phyloP scores from a whole-genome alignment of 148 eudicot genomes.

The Mesembryanthemum crystallinum region DNA sequence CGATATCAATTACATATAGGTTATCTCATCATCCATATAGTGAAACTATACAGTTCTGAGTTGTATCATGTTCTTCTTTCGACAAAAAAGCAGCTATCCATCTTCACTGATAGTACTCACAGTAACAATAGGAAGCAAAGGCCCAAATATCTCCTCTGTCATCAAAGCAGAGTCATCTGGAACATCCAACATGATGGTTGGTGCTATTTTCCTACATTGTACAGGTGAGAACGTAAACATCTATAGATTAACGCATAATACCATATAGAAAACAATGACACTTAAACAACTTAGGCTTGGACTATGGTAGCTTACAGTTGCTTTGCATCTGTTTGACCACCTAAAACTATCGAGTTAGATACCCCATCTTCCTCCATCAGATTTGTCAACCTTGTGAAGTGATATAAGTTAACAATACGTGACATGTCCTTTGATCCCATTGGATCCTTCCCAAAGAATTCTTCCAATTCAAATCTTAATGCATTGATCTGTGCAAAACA shows the following conservation, averaged over 20 bases:
- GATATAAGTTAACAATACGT: constrained; percentile 42
- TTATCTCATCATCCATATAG: background rate
- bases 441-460: constrained; percentile 49
- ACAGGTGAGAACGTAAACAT: background rate
- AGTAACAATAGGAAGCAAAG: constrained; percentile 67
- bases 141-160: constrained; percentile 80
- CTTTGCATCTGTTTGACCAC: constrained; percentile 50
- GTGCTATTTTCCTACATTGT: constrained; percentile 54
- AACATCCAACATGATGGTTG: constrained; percentile 61
- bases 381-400: constrained; percentile 45
- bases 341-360: constrained; percentile 44
- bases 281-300: background rate
- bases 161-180: constrained; percentile 49
- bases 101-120: constrained; percentile 34
- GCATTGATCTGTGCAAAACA: constrained; percentile 45
- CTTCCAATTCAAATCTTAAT: constrained; percentile 35
- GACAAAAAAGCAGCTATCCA: background rate
- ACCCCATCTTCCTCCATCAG: constrained; percentile 53
- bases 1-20: background rate
- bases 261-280: background rate
- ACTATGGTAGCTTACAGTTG: constrained; percentile 40
- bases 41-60: background rate
- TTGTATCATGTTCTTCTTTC: too few relatives aligned
- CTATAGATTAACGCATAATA: background rate
- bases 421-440: constrained; percentile 56